Base-by-base conservation (phyloP, 2,329 filamentous ascomycete genomes). In the Epichloe gansuensis region DNA sequence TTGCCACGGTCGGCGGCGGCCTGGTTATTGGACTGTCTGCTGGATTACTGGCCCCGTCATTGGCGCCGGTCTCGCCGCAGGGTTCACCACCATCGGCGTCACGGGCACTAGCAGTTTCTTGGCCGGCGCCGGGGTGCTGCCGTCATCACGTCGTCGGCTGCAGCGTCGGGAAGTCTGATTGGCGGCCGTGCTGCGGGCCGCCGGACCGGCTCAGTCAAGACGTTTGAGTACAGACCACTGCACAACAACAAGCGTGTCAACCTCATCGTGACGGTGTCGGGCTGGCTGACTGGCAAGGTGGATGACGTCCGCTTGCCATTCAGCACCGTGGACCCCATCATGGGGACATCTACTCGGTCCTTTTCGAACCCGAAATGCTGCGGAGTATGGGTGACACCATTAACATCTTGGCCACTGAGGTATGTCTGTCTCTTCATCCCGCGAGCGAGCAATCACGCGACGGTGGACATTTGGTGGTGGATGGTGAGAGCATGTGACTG, bases 211-310 rank as follows among this genome's bases (percentile, higher is more conserved):
- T 84, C 91, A 1, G 94, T 98, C 54, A 90, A 85, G 69, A 98
- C 93, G 0, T 98, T 97, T 63, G 93, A 98, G 69, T 98, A 97
- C 66, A 82, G 91, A 45, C 93, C 93, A 6, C 73, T 98, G 46
- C 91, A 97, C 73, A 98, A 98, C 72, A 97, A 97, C 70, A 98
- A 98, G 70, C 80, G 91, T 54, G 88, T 96, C 41, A 97, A 98
- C 61, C 77, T 98, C 34, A 93, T 98, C 57, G 83, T 98, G 41
- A 97, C 93, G 0, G 82, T 98, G 34, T 90, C 91, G 0, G 93
- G 93, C 3, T 98, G 93, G 93, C 94, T 98, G 86, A 96, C 89
- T 42, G 93, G 94, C 62, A 97, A 95, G 65, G 84, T 95, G 51
- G 93, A 98, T 70, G 93, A 98, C 67, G 91, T 98, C 48, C 87